phyloP scores from a whole-genome alignment of 495 filamentous ascomycete species.

The Coniosporium apollinis region DNA sequence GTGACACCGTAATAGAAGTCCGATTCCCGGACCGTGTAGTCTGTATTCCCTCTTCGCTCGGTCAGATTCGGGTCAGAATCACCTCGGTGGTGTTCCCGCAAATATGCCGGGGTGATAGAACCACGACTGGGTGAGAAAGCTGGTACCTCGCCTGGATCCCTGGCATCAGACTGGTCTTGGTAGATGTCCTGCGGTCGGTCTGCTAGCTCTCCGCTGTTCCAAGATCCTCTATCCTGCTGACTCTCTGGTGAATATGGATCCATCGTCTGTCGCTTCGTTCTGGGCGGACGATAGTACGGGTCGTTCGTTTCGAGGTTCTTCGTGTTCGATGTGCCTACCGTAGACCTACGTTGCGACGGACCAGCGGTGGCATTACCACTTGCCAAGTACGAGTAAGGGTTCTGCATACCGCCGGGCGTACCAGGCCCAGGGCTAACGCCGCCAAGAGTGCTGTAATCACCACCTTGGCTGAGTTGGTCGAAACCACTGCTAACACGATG shows the following conservation, averaged over 20 bases:
- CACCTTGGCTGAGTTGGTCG: constrained; percentile 17
- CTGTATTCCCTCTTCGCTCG: constrained; percentile 41
- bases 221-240: constrained; percentile 30
- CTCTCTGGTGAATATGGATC: constrained; percentile 31
- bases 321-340: constrained; percentile 11
- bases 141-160: constrained; percentile 29
- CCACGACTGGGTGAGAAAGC: constrained; percentile 36
- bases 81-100: constrained; percentile 27
- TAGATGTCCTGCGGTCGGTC: constrained; percentile 30
- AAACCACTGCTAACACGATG: constrained; percentile 17
- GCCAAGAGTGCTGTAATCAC: constrained; percentile 38
- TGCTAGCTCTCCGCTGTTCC: constrained; percentile 34
- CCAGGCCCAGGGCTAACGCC: constrained; percentile 36
- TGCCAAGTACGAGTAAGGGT: constrained; percentile 44
- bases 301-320: constrained; percentile 15
- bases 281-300: constrained; percentile 66
- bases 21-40: constrained; percentile 83
- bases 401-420: constrained; percentile 5
- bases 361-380: constrained; percentile 25
- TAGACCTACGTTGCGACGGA: constrained; percentile 9
- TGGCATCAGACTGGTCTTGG: constrained; percentile 20
- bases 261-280: constrained; percentile 42
- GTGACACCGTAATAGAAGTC: constrained; percentile 92
- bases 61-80: constrained; percentile 31
- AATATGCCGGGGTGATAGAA: constrained; percentile 23